These are phyloP conservation scores for Galerina sulciceps DNA, from an alignment of 768 basidiomycete genomes.

Conservation along the genomic window DNA sequence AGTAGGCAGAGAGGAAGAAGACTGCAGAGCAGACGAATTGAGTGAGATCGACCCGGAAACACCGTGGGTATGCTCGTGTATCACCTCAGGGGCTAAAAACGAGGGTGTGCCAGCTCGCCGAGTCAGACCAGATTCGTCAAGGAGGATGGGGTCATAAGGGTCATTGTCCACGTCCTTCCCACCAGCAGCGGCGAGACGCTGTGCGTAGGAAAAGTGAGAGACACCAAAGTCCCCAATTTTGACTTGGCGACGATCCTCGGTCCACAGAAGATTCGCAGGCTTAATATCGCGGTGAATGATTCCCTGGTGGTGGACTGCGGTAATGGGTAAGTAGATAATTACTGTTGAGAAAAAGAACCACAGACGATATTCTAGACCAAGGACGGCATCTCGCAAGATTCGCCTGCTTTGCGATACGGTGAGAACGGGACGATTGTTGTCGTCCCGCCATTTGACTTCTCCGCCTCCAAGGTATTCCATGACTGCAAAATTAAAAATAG, in stretches of 20 bases:
- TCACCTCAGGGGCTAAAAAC: slow-evolving; percentile 95
- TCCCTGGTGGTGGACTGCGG: slow-evolving; percentile 90
- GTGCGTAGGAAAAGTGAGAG: slow-evolving; percentile 92
- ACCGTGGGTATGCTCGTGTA: slow-evolving; percentile 62
- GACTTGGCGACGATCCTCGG: slow-evolving; percentile 81
- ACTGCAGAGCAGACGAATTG: slow-evolving; percentile 12
- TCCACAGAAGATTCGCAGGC: slow-evolving; percentile 95
- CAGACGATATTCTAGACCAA: slow-evolving; percentile 95
- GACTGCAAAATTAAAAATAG: slow-evolving; percentile 49
- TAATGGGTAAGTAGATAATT: slow-evolving; percentile 12
- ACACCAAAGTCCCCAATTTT: slow-evolving; percentile 99
- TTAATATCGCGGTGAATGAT: slow-evolving; percentile 99
- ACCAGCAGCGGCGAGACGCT: slow-evolving; percentile 71
- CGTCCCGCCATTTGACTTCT: slow-evolving; percentile 88
- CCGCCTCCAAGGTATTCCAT: slow-evolving; percentile 97
- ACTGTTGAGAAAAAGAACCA: slow-evolving; percentile 24
- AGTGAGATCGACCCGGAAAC: slow-evolving; percentile 27
- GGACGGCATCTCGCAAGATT: slow-evolving; percentile 90
- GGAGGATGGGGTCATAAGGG: slow-evolving; percentile 62
- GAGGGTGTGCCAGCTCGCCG: slow-evolving; percentile 95
- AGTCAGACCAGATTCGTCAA: slow-evolving; percentile 86
- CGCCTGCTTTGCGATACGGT: slow-evolving; percentile 82
- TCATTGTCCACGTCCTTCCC: slow-evolving; percentile 42
- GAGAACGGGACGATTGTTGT: slow-evolving; percentile 69
- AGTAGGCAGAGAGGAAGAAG: slow-evolving; percentile 30